These are phyloP conservation scores for Aspergillus sp. DNA, from an alignment of 2,329 filamentous ascomycete species.

Conservation along the genomic window DNA sequence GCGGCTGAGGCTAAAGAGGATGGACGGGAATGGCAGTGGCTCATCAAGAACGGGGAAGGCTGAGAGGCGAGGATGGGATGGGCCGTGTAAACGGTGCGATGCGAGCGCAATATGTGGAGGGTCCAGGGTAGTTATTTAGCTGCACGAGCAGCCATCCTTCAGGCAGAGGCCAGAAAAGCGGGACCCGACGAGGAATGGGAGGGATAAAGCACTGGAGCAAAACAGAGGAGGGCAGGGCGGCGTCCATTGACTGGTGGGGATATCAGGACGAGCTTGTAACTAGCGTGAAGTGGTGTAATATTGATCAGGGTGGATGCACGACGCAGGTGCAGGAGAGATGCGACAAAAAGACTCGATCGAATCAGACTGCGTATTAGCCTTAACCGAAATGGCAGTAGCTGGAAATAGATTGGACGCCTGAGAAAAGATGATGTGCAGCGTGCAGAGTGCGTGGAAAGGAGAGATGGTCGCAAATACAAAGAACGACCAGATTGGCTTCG, in stretches of 20 bases:
- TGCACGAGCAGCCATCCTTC: conserved; percentile 21
- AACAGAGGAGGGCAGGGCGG: conserved; percentile 8
- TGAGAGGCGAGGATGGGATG: conserved; percentile 11
- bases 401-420: conserved; percentile 8
- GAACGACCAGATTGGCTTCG: conserved; percentile 1
- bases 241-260: conserved; percentile 14
- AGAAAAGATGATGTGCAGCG: conserved; percentile 15
- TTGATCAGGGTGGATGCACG: conserved; percentile 28
- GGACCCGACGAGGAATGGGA: conserved; percentile 6
- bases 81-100: conserved; percentile 15
- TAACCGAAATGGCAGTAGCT: conserved; percentile 3
- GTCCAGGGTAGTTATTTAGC: conserved; percentile 34
- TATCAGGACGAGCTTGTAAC: conserved; percentile 26
- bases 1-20: conserved; percentile 17
- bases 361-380: conserved; percentile 5
- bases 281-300: conserved; percentile 32
- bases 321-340: conserved; percentile 12
- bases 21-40: conserved; percentile 14
- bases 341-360: conserved; percentile 5
- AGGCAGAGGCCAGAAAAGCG: conserved; percentile 9
- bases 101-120: conserved; percentile 24
- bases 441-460: conserved; percentile 10
- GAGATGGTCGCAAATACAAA: conserved; percentile 4
- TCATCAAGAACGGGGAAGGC: conserved; percentile 16
- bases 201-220: conserved; percentile 4